Percentiles rank a stretch among this genome's conserved stretches.
Evolutionary conservation across 345 rosid species (phyloP).

Genomic region (Eutrema japonicum): DNA sequence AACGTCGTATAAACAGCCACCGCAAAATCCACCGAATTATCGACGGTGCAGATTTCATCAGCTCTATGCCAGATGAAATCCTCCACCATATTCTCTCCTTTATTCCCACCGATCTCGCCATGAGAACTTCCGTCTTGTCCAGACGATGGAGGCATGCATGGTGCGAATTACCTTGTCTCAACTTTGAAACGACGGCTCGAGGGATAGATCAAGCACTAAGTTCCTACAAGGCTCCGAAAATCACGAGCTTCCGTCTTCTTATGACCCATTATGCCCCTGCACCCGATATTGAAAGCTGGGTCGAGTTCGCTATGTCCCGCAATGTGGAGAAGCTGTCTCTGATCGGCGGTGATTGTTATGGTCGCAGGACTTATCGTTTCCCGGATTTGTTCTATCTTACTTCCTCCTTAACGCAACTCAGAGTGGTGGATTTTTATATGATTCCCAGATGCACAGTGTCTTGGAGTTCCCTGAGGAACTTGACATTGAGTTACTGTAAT

Average conservation of each 20-base stretch:
- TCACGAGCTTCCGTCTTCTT: not conserved
- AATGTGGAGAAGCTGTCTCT: conserved; percentile 12
- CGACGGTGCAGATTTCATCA: conserved; percentile 5
- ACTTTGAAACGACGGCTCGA: not conserved
- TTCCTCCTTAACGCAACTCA: not conserved
- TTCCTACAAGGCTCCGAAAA: not conserved
- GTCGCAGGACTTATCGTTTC: not conserved
- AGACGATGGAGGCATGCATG: conserved; percentile 15
- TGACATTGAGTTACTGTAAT: not conserved
- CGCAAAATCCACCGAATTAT: not conserved
- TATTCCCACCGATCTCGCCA: conserved; percentile 8
- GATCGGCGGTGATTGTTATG: too few species aligned
- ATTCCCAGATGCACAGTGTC: not conserved
- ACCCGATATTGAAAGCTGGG: not conserved
- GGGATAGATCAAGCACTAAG: not conserved
- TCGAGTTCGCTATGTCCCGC: not conserved
- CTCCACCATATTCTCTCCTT: conserved; percentile 26
- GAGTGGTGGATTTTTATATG: not conserved
- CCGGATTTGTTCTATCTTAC: not conserved
- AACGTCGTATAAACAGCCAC: not conserved
- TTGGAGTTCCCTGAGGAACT: conserved; percentile 17
- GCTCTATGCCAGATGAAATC: conserved; percentile 15
- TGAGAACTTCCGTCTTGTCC: conserved; percentile 12
- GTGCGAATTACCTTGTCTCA: not conserved
- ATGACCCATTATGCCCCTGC: not conserved